Conservation (phyloP, 2,329 filamentous ascomycete genomes). For the Pseudogymnoascus sp. region DNA sequence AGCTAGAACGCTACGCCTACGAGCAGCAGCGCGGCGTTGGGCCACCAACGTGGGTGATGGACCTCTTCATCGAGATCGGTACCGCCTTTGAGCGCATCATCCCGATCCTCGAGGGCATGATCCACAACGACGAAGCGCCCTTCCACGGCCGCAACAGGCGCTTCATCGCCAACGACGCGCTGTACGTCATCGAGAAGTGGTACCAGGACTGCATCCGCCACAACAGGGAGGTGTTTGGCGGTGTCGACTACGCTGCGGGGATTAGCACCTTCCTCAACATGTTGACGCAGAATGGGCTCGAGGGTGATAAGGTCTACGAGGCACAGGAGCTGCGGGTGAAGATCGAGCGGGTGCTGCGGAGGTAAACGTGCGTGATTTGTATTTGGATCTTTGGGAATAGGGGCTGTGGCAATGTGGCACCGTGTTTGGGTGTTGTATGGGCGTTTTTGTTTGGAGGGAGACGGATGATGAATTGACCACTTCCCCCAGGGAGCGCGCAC, state of each 20-base stretch:
- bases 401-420: neutral
- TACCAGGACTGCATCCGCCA: slow-evolving; percentile 45
- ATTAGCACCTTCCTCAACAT: slow-evolving; percentile 37
- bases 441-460: slow-evolving; percentile 4
- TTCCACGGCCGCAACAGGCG: slow-evolving; percentile 51
- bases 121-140: slow-evolving; percentile 57
- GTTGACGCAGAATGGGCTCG: slow-evolving; percentile 36
- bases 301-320: slow-evolving; percentile 30
- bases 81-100: slow-evolving; percentile 54
- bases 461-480: slow-evolving; percentile 1
- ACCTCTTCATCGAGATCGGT: slow-evolving; percentile 55
- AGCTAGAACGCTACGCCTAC: slow-evolving; percentile 54
- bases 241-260: slow-evolving; percentile 46
- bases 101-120: slow-evolving; percentile 55
- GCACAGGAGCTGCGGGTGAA: slow-evolving; percentile 33
- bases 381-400: neutral
- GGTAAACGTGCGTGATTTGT: slow-evolving; percentile 14
- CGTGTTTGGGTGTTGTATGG: slow-evolving; percentile 3
- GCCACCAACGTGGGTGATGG: slow-evolving; percentile 36
- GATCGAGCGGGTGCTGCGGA: slow-evolving; percentile 34
- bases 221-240: slow-evolving; percentile 49
- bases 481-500: neutral
- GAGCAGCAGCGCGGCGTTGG: slow-evolving; percentile 50
- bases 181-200: slow-evolving; percentile 55
- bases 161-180: slow-evolving; percentile 50